These are phyloP conservation scores for Staphylotrichum tortipilum DNA, from an alignment of 495 filamentous ascomycete species.

Conservation along the genomic window DNA sequence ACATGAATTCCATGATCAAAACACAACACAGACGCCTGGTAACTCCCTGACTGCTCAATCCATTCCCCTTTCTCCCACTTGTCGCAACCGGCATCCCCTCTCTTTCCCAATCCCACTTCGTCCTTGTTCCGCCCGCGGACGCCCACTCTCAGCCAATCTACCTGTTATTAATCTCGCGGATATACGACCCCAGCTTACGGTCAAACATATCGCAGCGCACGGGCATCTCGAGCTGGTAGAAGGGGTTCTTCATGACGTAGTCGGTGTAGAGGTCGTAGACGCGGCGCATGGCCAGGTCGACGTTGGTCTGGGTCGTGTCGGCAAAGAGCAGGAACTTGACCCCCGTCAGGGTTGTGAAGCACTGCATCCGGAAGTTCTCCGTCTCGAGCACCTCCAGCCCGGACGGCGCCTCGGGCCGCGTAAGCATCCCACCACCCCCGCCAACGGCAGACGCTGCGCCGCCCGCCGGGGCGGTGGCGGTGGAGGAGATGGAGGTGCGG, in stretches of 20 bases:
- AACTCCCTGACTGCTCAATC: conserved; percentile 1
- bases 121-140: too few relatives aligned
- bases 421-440: too few relatives aligned
- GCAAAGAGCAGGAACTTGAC: conserved; percentile 95
- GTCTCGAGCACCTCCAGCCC: conserved; percentile 89
- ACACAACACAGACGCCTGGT: conserved; percentile 13
- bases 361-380: conserved; percentile 84
- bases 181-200: conserved; percentile 64
- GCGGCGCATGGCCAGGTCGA: conserved; percentile 68
- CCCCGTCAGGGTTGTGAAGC: conserved; percentile 89
- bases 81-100: background rate
- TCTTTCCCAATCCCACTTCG: too few relatives aligned
- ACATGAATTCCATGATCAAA: background rate
- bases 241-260: conserved; percentile 99
- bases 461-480: conserved; percentile 13
- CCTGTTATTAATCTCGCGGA: conserved; percentile 51
- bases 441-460: conserved; percentile 40
- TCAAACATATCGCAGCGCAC: conserved; percentile 92
- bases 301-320: conserved; percentile 79
- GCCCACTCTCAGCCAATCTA: too few relatives aligned
- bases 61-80: background rate
- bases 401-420: conserved; percentile 50
- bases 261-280: conserved; percentile 95
- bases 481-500: conserved; percentile 35
- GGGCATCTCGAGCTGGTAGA: conserved; percentile 97